Base-by-base conservation (phyloP, 805 yeast genomes). In the Saccharomycopsis guyanensis region DNA sequence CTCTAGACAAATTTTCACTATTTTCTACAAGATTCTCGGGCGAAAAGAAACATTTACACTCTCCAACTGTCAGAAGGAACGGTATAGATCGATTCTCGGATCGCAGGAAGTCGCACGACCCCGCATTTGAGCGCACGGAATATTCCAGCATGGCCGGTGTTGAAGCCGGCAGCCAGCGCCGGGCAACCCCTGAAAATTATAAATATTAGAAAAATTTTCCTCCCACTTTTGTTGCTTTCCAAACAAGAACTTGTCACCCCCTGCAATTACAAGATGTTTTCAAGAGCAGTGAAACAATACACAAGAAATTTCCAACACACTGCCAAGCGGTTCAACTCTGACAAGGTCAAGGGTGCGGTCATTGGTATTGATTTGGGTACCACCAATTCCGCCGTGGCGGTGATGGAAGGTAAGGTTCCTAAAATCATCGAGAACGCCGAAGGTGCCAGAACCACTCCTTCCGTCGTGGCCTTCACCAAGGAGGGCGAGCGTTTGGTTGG, bases 401-500 rank as follows among this genome's bases (percentile, higher is more conserved):
- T 84, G 45, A 78, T 86, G 80, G 89, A 84, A 66, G 85, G 87
- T 53, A 75, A 79, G 62, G 64, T 71, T 50, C 91, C 94, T 49
- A 78, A 76, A 66, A 86, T 85, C 53, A 69, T 85, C 51, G 94
- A 86, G 67, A 84, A 85, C 71, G 65, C 77, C 51, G 86, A 80
- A 66, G 89, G 89, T 64, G 71, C 76, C 41, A 73, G 87, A 58
- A 81, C 94, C 43, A 87, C 96, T 18, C 96, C 97, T 27, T 89
- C 97, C 31, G 86, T 88, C 38, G 96, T 88, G 50, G 96, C 96
- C 45, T 88, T 88, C 78, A 83, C 93, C 56, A 81, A 82, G 65
- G 93, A 84, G 50, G 93, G 91, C 50, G 95, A 86, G 70, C 81
- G 95, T 61, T 71, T 88, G 51, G 95, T 88, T 52, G 97, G 97